These are phyloP conservation scores for Mortierella sp. DNA, from an alignment of 371 early-diverging fungal species.

Conservation along the genomic window DNA sequence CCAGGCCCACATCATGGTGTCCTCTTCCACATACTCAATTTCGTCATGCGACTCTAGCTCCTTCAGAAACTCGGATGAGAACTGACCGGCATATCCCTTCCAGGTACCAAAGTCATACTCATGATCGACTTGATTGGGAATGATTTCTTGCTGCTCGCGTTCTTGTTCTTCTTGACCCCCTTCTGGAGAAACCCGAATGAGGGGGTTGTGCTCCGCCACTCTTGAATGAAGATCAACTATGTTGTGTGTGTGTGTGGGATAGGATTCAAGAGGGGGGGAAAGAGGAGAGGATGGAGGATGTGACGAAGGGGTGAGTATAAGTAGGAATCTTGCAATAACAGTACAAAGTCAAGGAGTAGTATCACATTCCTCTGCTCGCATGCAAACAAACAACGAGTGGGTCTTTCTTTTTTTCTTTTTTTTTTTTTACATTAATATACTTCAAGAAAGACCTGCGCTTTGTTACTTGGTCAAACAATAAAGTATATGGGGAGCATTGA, in stretches of 20 bases:
- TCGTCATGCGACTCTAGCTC: constrained; percentile 37
- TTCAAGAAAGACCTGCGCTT: not conserved
- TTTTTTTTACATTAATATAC: too few species aligned
- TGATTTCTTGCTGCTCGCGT: constrained; percentile 15
- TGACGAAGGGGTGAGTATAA: constrained; percentile 8
- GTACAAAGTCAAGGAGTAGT: not conserved
- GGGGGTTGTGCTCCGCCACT: constrained; percentile 35
- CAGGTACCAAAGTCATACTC: constrained; percentile 56
- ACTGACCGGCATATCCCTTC: constrained; percentile 55
- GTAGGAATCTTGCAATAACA: not conserved
- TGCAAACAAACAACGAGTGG: not conserved
- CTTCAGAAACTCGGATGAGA: constrained; percentile 48
- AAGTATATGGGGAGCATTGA: too few species aligned
- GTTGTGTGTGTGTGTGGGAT: not conserved
- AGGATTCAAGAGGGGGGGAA: not conserved
- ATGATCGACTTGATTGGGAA: constrained; percentile 48
- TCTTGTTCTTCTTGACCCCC: constrained; percentile 5
- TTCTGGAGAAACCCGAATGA: constrained; percentile 5
- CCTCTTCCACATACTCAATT: constrained; percentile 53
- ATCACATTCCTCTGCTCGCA: constrained; percentile 1
- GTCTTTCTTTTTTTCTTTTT: too few species aligned
- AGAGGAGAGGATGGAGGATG: not conserved
- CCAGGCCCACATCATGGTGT: constrained; percentile 56
- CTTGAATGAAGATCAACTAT: constrained; percentile 40
- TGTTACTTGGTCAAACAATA: too few species aligned